These are phyloP conservation scores for Aspergillus thermomutatus DNA, from an alignment of 2,329 filamentous ascomycete genomes.

Conservation along the genomic window DNA sequence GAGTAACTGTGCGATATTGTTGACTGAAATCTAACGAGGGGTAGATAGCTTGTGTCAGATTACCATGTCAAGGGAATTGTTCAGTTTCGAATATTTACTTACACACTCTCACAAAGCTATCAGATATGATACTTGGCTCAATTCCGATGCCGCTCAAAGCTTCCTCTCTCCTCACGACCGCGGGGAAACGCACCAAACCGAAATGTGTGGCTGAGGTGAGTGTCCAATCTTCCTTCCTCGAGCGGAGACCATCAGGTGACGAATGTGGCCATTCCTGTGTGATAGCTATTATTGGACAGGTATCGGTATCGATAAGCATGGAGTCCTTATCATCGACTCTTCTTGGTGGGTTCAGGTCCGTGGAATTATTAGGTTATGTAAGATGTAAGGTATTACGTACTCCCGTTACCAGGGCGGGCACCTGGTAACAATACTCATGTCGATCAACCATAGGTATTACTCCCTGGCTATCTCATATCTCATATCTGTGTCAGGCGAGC, in stretches of 20 bases:
- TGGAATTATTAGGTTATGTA: neutral
- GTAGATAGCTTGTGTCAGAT: neutral
- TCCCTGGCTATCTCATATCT: neutral
- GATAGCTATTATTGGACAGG: slow-evolving; percentile 4
- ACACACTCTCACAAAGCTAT: neutral
- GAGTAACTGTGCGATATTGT: neutral
- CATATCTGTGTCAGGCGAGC: neutral
- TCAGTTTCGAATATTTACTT: neutral
- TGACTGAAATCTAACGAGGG: neutral
- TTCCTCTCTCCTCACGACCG: neutral
- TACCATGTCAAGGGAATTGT: neutral
- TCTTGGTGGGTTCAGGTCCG: too few species aligned
- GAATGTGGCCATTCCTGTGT: slow-evolving; percentile 5
- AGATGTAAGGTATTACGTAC: neutral
- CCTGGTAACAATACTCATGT: neutral
- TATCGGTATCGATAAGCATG: slow-evolving; percentile 15
- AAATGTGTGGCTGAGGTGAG: neutral
- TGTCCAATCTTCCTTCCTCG: neutral
- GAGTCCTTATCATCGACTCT: neutral
- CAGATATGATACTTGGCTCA: neutral
- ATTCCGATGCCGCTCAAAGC: neutral
- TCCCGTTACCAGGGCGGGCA: neutral
- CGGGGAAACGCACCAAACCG: neutral
- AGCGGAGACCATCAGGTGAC: slow-evolving; percentile 15
- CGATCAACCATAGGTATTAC: neutral